Evolutionary conservation across 2,329 filamentous ascomycete genomes (phyloP).

Genomic region (Apiospora aurea): DNA sequence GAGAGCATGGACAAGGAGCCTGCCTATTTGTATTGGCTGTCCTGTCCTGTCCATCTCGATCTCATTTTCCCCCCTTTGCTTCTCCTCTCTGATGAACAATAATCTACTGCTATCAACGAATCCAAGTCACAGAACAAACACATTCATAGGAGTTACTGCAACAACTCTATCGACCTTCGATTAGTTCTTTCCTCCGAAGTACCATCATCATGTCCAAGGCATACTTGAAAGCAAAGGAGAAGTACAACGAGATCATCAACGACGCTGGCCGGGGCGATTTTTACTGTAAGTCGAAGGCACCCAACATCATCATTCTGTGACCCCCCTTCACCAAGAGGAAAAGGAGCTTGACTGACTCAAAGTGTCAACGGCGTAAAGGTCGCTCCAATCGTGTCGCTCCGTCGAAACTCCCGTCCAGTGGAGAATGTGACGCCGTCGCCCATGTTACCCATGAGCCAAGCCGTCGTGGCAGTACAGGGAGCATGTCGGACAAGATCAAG

Average conservation of each 20-base stretch:
- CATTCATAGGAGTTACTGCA: not conserved
- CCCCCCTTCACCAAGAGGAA: too few species aligned
- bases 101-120: not conserved
- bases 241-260: conserved; percentile 43
- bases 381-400: conserved; percentile 41
- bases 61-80: not conserved
- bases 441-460: conserved; percentile 37
- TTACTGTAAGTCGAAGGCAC: conserved; percentile 36
- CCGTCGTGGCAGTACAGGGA: conserved; percentile 37
- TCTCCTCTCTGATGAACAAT: not conserved
- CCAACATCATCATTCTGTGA: not conserved
- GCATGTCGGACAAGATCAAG: conserved; percentile 38
- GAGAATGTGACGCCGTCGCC: conserved; percentile 38
- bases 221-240: conserved; percentile 42
- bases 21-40: not conserved
- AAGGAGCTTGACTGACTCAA: not conserved
- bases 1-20: not conserved
- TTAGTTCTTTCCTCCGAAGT: not conserved
- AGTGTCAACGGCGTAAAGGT: conserved; percentile 33
- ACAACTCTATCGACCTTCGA: not conserved
- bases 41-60: not conserved
- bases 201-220: conserved; percentile 39
- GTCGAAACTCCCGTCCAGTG: conserved; percentile 37
- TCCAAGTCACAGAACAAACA: not conserved
- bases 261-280: conserved; percentile 42